These are phyloP conservation scores for Cryptomeria japonica DNA, from an alignment of 75 land plant genomes.

Conservation along the genomic window DNA sequence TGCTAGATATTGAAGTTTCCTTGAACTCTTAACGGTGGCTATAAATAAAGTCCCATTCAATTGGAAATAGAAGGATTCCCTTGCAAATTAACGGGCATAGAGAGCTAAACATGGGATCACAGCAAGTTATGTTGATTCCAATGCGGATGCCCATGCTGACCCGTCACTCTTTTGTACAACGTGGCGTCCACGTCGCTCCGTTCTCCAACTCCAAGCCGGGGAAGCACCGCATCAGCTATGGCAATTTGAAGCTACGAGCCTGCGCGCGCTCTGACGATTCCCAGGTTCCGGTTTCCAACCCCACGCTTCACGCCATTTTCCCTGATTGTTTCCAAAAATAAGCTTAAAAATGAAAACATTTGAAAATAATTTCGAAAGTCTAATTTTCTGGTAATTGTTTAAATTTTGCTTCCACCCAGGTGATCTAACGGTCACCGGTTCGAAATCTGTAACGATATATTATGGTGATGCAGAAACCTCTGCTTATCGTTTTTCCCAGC, in stretches of 20 bases:
- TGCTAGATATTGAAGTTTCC: too few relatives aligned
- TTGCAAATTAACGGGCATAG: not conserved
- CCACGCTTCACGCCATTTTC: not conserved
- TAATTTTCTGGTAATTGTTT: not conserved
- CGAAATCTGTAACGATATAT: not conserved
- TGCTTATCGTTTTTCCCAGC: not conserved
- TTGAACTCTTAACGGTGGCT: too few relatives aligned
- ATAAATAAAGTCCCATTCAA: too few relatives aligned
- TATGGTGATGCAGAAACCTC: not conserved
- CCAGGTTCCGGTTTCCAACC: not conserved
- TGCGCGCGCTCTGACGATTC: not conserved
- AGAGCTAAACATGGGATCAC: not conserved
- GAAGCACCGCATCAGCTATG: not conserved
- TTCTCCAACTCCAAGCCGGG: not conserved
- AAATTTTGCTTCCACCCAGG: not conserved
- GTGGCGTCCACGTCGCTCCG: not conserved
- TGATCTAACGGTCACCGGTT: not conserved
- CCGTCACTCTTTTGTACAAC: not conserved
- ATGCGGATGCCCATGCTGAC: not conserved
- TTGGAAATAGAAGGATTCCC: not conserved
- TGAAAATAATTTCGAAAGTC: not conserved
- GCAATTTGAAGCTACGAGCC: not conserved
- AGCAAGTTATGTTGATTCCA: not conserved
- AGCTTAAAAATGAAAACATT: too few relatives aligned
- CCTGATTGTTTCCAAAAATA: not conserved